These are phyloP conservation scores for Alternaria postmessia DNA, from an alignment of 2,329 filamentous ascomycete genomes.

Conservation along the genomic window DNA sequence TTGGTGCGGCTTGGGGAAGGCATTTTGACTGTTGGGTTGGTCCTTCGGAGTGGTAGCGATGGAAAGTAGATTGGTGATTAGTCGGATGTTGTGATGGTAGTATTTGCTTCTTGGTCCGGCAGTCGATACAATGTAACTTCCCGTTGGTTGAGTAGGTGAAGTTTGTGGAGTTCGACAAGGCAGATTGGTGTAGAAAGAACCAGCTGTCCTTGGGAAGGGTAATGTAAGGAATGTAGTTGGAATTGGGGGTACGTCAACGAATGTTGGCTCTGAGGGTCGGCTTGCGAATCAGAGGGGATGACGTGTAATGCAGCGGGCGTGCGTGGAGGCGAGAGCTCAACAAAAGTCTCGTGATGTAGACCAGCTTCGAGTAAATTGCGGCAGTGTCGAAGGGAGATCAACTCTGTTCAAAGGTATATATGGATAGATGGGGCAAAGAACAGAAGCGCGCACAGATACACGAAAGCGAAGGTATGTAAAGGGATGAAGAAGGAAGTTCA, in stretches of 20 bases:
- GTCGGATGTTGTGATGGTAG: conserved; percentile 3
- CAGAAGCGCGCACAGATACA: background rate
- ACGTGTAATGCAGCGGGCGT: conserved; percentile 4
- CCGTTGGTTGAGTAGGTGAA: conserved; percentile 5
- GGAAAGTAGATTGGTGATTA: background rate
- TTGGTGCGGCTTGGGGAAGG: conserved; percentile 44
- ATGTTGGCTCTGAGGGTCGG: conserved; percentile 8
- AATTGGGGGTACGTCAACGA: conserved; percentile 2
- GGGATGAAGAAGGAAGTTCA: conserved; percentile 13
- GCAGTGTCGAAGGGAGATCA: conserved; percentile 24
- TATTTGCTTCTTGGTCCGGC: conserved; percentile 7
- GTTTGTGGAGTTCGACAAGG: background rate
- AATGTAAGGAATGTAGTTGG: conserved; percentile 7
- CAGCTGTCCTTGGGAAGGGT: conserved; percentile 1
- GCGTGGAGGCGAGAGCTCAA: conserved; percentile 4
- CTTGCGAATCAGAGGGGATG: conserved; percentile 13
- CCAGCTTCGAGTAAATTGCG: conserved; percentile 26
- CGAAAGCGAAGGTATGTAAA: conserved; percentile 21
- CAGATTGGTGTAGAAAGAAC: background rate
- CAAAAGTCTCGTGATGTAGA: conserved; percentile 9
- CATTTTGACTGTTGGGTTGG: conserved; percentile 33
- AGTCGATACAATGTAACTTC: conserved; percentile 1
- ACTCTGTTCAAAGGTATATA: conserved; percentile 15
- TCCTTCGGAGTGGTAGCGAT: conserved; percentile 6
- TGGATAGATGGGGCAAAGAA: background rate